phyloP scores from a whole-genome alignment of 169 alveolate genomes.

The Babesia microti region DNA sequence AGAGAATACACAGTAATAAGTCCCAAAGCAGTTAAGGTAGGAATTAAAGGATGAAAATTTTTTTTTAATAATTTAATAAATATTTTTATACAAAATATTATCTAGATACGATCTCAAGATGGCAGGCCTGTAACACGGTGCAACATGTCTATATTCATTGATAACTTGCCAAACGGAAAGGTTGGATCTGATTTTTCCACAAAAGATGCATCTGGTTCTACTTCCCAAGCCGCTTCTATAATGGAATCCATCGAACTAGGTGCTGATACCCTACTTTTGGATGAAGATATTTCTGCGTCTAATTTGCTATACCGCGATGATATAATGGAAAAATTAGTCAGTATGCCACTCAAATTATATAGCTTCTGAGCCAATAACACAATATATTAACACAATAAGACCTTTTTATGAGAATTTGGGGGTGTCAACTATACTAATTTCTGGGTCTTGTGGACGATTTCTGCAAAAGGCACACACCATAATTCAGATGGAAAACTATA shows the following conservation, averaged over 20 bases:
- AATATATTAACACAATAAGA: slow-evolving; percentile 20
- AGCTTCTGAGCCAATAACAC: slow-evolving; percentile 33
- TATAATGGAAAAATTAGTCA: slow-evolving; percentile 30
- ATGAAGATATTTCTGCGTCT: slow-evolving; percentile 62
- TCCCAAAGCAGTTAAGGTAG: slow-evolving; percentile 48
- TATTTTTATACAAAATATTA: no score
- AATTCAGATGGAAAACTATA: slow-evolving; percentile 44
- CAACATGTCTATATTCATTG: slow-evolving; percentile 64
- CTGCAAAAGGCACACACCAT: slow-evolving; percentile 38
- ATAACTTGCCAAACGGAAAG: slow-evolving; percentile 50
- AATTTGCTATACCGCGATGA: slow-evolving; percentile 40
- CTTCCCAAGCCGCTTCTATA: slow-evolving; percentile 68
- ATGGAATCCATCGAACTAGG: slow-evolving; percentile 68
- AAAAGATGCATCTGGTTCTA: slow-evolving; percentile 61
- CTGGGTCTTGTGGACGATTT: slow-evolving; percentile 47
- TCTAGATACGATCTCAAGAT: slow-evolving; percentile 52
- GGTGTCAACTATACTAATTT: slow-evolving; percentile 39
- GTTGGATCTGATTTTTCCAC: slow-evolving; percentile 31
- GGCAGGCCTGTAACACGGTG: slow-evolving; percentile 44
- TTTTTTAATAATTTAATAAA: no score
- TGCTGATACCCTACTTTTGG: slow-evolving; percentile 40
- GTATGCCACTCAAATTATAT: no score
- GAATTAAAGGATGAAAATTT: no score
- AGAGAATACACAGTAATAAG: slow-evolving; percentile 62
- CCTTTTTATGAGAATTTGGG: slow-evolving; percentile 23